Evolutionary conservation across 768 basidiomycete genomes (phyloP).

Genomic region (Peribolospora baueri): DNA sequence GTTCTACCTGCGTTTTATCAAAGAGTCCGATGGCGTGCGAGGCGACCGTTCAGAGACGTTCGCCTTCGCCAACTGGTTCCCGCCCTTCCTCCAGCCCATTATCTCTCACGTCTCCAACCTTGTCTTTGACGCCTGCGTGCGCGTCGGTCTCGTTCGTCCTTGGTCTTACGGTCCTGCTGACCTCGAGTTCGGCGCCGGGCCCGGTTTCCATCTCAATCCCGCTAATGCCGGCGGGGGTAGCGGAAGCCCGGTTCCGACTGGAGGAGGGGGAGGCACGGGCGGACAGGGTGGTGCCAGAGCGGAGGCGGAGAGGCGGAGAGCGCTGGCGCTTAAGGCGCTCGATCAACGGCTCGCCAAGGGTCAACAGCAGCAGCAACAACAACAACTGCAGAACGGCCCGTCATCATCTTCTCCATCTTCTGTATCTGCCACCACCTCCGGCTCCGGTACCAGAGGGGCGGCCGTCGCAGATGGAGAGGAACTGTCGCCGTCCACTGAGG

Average conservation of each 20-base stretch:
- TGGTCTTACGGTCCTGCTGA: slow-evolving; percentile 29
- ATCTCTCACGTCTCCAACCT: slow-evolving; percentile 41
- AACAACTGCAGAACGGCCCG: background rate
- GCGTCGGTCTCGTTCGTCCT: slow-evolving; percentile 49
- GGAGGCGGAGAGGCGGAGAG: slow-evolving; percentile 83
- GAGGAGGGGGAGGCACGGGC: slow-evolving; percentile 23
- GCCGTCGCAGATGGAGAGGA: background rate
- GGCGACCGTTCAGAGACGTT: slow-evolving; percentile 95
- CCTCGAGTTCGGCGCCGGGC: slow-evolving; percentile 32
- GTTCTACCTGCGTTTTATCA: slow-evolving; percentile 92
- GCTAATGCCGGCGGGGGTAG: no score
- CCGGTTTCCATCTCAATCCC: background rate
- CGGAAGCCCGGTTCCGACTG: background rate
- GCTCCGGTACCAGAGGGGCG: background rate
- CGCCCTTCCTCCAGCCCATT: slow-evolving; percentile 73
- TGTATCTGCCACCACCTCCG: background rate
- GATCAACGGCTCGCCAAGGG: slow-evolving; percentile 44
- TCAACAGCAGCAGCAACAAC: background rate
- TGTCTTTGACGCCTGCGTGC: slow-evolving; percentile 34
- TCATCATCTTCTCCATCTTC: background rate
- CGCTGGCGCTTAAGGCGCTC: slow-evolving; percentile 84
- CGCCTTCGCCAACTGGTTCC: slow-evolving; percentile 86
- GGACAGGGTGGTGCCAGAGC: slow-evolving; percentile 74
- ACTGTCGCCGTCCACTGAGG: no score
- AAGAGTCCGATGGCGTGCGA: slow-evolving; percentile 46